These are phyloP conservation scores for Blepharisma stoltei DNA, from an alignment of 73 alveolate genomes.

Conservation along the genomic window DNA sequence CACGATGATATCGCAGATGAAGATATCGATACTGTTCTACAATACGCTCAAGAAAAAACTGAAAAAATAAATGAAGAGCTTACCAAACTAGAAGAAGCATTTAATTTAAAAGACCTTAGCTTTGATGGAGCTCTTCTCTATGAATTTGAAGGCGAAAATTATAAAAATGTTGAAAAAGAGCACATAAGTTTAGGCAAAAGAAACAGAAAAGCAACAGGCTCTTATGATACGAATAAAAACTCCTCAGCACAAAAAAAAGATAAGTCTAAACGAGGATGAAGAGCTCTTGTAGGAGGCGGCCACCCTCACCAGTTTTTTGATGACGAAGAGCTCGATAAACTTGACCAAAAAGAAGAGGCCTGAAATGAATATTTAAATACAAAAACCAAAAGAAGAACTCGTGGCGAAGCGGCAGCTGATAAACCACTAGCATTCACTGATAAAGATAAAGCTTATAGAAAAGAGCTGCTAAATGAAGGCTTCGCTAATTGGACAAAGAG, in stretches of 20 bases:
- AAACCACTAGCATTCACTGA: slow-evolving; percentile 61
- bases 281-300: slow-evolving; percentile 76
- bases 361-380: slow-evolving; percentile 65
- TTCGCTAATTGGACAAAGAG: slow-evolving; percentile 79
- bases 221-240: slow-evolving; percentile 65
- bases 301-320: slow-evolving; percentile 82
- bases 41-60: slow-evolving; percentile 77
- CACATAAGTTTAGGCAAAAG: slow-evolving; percentile 30
- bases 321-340: slow-evolving; percentile 63
- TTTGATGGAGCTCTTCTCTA: slow-evolving; percentile 38
- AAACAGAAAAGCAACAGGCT: slow-evolving; percentile 49
- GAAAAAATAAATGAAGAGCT: slow-evolving; percentile 72
- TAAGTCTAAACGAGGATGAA: slow-evolving; percentile 80
- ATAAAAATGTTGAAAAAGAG: slow-evolving; percentile 38
- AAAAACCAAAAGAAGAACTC: slow-evolving; percentile 17
- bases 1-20: slow-evolving; percentile 41
- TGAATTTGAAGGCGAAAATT: slow-evolving; percentile 57
- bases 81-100: slow-evolving; percentile 77
- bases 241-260: slow-evolving; percentile 72
- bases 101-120: slow-evolving; percentile 63
- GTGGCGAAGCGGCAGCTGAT: not conserved
- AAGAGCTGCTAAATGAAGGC: slow-evolving; percentile 69
- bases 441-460: slow-evolving; percentile 69
- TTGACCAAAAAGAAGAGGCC: slow-evolving; percentile 69
- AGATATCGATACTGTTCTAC: slow-evolving; percentile 85